Evolutionary conservation across 192 early-diverging fungal genomes (phyloP), one percentile per base, ranked within the genome.

Genomic region (Entomortierella parvispora): DNA sequence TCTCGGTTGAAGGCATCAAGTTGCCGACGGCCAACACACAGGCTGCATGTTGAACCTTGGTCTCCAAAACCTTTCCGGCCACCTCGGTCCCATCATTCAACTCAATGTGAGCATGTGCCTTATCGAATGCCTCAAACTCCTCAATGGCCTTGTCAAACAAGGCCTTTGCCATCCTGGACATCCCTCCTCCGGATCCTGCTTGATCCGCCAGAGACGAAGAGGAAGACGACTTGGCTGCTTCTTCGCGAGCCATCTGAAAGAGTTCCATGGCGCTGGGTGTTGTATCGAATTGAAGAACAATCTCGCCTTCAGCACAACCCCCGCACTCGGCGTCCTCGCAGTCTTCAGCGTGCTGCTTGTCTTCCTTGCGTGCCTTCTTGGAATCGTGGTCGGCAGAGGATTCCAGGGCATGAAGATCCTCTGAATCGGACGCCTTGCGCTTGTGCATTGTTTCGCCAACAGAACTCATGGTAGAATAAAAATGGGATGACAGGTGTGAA

Each of bases 241-340:
- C 88, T 14, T 87, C 86, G 18, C 87, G 69, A 10, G 87, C 84
- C 69, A 90, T 85, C 23, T 85, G 82, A 50, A 87, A 86, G 5
- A 91, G 83, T 42, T 88, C 86, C 58, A 78, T 61, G 1, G 87
- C 86, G 12, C 71, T 83, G 4, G 86, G 81, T 32, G 81, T 71
- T 10, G 82, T 82, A 9, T 89, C 79, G 64, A 85, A 84, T 18
- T 85, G 64, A 14, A 91, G 83, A 46, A 84, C 82, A 20, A 91
- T 70, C 25, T 86, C 85, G 9, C 90, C 90, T 45, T 82, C 84
- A 65, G 84, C 90, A 52, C 90, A 91, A 4, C 85, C 89, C 10
- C 77, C 54, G 58, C 90, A 91, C 4, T 72, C 63, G 1, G 76
- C 48, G 65, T 90, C 88, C 9, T 82, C 64, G 65, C 90, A 91